Conservation (phyloP, 805 yeast species). For the Schizosaccharomyces pombe region DNA sequence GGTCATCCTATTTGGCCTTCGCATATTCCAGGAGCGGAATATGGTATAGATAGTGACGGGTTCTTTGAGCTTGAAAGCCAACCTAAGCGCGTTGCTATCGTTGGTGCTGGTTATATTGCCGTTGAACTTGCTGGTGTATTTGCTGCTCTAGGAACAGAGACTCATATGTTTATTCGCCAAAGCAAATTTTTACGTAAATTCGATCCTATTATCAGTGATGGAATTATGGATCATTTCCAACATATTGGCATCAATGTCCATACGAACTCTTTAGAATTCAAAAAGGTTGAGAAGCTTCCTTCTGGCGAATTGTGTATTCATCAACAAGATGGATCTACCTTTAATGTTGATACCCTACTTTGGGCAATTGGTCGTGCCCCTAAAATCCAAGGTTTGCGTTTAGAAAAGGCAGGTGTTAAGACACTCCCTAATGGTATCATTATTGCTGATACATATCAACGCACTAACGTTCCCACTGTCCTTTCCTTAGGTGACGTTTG, state of each 20-base stretch:
- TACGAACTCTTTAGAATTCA: constrained; percentile 29
- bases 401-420: constrained; percentile 53
- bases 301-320: constrained; percentile 28
- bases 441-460: constrained; percentile 69
- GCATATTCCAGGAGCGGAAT: constrained; percentile 53
- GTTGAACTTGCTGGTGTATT: constrained; percentile 89
- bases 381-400: constrained; percentile 37
- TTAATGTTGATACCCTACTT: constrained; percentile 57
- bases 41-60: constrained; percentile 74
- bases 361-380: constrained; percentile 93
- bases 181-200: constrained; percentile 74
- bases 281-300: constrained; percentile 20
- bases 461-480: constrained; percentile 44
- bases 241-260: constrained; percentile 64
- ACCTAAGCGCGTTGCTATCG: constrained; percentile 80
- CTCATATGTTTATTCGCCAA: constrained; percentile 74
- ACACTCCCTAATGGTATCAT: constrained; percentile 37
- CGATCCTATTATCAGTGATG: constrained; percentile 55
- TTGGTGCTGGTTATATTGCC: constrained; percentile 96
- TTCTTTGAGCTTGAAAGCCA: constrained; percentile 61
- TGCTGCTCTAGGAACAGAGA: constrained; percentile 64
- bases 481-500: constrained; percentile 86
- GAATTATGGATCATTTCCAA: constrained; percentile 58
- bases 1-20: constrained; percentile 59
- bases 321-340: constrained; percentile 19